Percentiles rank a stretch among this genome's conserved stretches.
Conservation (phyloP, 148 eudicot species). For the Diospyros kaki region DNA sequence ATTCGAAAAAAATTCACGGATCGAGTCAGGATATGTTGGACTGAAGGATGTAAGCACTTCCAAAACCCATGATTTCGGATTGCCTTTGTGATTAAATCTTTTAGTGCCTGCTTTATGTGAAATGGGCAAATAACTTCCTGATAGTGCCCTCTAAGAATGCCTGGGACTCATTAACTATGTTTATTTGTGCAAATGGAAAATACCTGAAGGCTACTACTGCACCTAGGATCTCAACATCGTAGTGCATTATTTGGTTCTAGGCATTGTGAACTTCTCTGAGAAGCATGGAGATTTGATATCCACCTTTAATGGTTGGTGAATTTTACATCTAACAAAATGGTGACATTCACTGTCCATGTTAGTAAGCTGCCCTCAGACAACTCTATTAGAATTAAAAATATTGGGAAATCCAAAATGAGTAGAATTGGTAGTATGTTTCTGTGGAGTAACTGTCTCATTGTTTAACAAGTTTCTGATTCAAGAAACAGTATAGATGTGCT, state of each 20-base stretch:
- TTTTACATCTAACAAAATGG: too few relatives aligned
- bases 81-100: background rate
- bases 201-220: background rate
- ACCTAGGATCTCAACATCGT: too few relatives aligned
- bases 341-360: background rate
- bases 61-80: background rate
- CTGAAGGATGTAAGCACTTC: constrained; percentile 83
- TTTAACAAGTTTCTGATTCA: too few relatives aligned
- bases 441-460: too few relatives aligned
- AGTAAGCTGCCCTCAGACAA: background rate
- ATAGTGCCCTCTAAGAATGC: background rate
- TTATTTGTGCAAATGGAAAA: background rate
- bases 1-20: constrained; percentile 89
- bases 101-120: background rate
- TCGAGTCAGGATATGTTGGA: constrained; percentile 95
- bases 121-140: background rate
- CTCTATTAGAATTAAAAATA: too few relatives aligned
- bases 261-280: background rate
- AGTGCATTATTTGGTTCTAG: background rate
- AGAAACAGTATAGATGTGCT: too few relatives aligned
- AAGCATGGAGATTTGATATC: too few relatives aligned
- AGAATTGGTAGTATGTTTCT: too few relatives aligned
- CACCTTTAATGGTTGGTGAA: too few relatives aligned
- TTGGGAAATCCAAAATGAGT: too few relatives aligned
- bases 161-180: background rate